Base-by-base conservation (phyloP, 352 stramenopile species). In the Achlya hypogyna region DNA sequence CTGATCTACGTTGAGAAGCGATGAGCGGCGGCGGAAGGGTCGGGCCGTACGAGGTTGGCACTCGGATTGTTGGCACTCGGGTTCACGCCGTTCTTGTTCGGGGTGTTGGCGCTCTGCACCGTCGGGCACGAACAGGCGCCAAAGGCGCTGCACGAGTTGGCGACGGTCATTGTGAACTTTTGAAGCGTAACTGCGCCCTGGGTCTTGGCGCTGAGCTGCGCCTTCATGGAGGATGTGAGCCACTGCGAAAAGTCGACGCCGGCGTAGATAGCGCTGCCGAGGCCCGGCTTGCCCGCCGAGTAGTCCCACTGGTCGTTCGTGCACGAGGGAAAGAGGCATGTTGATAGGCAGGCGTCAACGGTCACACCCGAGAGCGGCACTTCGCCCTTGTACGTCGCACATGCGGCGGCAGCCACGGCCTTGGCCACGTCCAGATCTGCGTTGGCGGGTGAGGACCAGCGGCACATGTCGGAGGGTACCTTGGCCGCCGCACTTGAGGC, bases 291-390 rank as follows among this genome's bases (percentile, higher is more conserved):
- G 22, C 73, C 65, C 2, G 81, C 72, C 47, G 72, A 60, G 72
- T 94, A 94, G 69, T 91, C 86, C 86, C 86, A 94, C 68, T 68
- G 75, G 54, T 78, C 81, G 42, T 89, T 83, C 29, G 60, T 67
- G 60, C 86, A 94, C 14, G 76, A 83, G 23, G 86, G 86, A 71
- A 94, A 91, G 51, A 78, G 76, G 47, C 86, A 94, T n/a, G 87
- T 75, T 16, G 83, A 91, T 72, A 94, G 76, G 60, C 86, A 94
- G 12, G 84, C 76, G 25, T 78, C 75, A 69, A 90, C 62, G 67
- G 78, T 75, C 27, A 91, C 73, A 0, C 70, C 58, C 0, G 73
- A 73, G 25, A 78, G 74, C 0, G 78, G 77, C 27, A 84, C 77
- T 1, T 77, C 67, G 12, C 86, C 86, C 4, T 75, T 80, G 80